A percentile compares a stretch with the other conserved stretches of the same genome.
Conservation (phyloP, 345 rosid species). For the Hevea brasiliensis region DNA sequence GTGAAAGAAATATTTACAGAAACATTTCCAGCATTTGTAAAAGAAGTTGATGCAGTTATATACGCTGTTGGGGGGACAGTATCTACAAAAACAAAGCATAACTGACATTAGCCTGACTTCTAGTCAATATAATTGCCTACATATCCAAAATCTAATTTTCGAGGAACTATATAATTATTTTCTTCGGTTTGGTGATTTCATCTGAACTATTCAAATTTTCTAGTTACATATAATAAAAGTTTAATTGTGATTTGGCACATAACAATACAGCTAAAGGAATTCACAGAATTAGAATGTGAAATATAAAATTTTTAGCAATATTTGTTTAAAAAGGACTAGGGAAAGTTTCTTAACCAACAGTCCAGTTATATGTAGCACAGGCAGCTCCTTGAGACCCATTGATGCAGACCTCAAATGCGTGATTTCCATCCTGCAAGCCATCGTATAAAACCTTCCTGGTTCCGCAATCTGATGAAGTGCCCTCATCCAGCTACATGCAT, state of each 20-base stretch:
- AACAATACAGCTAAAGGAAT: background rate
- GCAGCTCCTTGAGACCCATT: conserved; percentile 47
- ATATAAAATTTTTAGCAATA: conserved; percentile 6
- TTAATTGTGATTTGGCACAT: background rate
- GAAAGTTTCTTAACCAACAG: conserved; percentile 64
- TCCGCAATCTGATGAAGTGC: conserved; percentile 52
- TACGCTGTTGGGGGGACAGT: conserved; percentile 72
- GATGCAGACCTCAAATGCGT: conserved; percentile 70
- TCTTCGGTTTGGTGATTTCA: conserved; percentile 4
- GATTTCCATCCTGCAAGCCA: conserved; percentile 70
- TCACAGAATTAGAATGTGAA: background rate
- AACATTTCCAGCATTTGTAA: conserved; percentile 72
- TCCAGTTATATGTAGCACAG: conserved; percentile 72
- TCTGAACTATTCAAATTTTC: background rate
- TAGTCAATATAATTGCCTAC: background rate
- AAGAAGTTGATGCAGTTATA: conserved; percentile 57
- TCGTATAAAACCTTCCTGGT: conserved; percentile 45
- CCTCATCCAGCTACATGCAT: conserved; percentile 70
- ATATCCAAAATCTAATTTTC: background rate
- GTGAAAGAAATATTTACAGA: conserved; percentile 72
- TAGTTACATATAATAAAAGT: background rate
- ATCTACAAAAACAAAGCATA: conserved; percentile 50
- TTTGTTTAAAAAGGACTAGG: conserved; percentile 21
- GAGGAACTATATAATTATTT: background rate
- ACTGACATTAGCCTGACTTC: conserved; percentile 12